A percentile compares a stretch with the other conserved stretches of the same genome.
Conservation (phyloP, 345 rosid genomes). For the Rhizophora mangle region DNA sequence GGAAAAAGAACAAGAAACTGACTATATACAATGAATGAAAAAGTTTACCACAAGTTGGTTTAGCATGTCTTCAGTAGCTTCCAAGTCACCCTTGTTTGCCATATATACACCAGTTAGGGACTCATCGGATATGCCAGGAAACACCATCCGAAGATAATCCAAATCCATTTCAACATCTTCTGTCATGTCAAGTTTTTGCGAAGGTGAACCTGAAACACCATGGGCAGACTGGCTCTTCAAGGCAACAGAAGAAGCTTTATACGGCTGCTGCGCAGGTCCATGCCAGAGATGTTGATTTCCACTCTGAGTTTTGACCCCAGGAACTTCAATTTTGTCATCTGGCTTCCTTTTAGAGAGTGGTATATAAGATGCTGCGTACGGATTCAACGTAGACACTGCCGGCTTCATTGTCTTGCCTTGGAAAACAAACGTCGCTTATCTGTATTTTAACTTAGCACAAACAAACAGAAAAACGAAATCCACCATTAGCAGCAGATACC, state of each 20-base stretch:
- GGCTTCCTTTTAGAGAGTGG: conserved; percentile 65
- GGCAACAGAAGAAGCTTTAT: conserved; percentile 24
- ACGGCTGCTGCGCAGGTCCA: conserved; percentile 28
- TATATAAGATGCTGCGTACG: conserved; percentile 65
- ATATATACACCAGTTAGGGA: conserved; percentile 68
- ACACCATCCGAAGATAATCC: conserved; percentile 60
- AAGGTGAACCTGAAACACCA: conserved; percentile 32
- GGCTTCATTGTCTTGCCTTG: conserved; percentile 49
- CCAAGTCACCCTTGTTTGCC: conserved; percentile 72
- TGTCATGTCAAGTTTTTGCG: conserved; percentile 25
- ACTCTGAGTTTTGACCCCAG: conserved; percentile 12
- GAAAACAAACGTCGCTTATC: neutral
- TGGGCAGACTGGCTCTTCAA: conserved; percentile 31
- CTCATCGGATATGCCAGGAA: conserved; percentile 65
- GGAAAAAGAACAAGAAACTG: neutral
- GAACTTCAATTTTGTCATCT: conserved; percentile 18
- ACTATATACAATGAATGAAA: neutral
- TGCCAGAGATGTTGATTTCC: conserved; percentile 31
- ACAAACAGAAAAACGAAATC: neutral
- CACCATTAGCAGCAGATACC: neutral
- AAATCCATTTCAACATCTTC: conserved; percentile 63
- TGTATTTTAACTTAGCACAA: neutral
- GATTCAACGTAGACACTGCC: conserved; percentile 65
- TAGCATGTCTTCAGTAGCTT: conserved; percentile 80
- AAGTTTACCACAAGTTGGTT: conserved; percentile 71